phyloP scores from a whole-genome alignment of 2,329 filamentous ascomycete species.

The Colletotrichum sp. region DNA sequence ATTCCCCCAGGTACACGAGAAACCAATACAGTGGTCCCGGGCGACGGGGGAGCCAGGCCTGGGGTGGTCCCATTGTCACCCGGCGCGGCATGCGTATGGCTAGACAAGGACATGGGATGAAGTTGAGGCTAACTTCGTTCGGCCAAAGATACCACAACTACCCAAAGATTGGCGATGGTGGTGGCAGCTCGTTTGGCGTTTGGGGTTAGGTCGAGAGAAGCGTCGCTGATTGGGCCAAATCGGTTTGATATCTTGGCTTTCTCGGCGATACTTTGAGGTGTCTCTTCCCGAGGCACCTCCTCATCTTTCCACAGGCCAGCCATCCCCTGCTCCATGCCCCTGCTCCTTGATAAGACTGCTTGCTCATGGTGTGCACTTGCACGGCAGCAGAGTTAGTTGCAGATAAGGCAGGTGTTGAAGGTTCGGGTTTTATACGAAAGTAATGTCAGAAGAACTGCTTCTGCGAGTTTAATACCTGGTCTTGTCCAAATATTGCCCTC shows the following conservation, averaged over 20 bases:
- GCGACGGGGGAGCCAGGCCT: not conserved
- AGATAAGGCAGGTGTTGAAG: not conserved
- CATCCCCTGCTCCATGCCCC: not conserved
- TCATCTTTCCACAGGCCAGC: not conserved
- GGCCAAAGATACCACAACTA: not conserved
- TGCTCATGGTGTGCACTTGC: not conserved
- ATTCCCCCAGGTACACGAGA: not conserved
- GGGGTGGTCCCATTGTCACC: not conserved
- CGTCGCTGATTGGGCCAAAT: not conserved
- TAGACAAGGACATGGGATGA: not conserved
- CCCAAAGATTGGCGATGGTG: not conserved
- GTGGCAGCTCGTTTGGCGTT: not conserved
- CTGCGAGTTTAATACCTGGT: not conserved
- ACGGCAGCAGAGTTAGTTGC: not conserved
- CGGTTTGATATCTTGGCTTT: conserved; percentile 13
- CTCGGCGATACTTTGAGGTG: not conserved
- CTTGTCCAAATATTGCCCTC: not conserved
- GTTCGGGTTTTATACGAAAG: not conserved
- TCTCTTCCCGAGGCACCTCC: not conserved
- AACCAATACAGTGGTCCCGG: not conserved
- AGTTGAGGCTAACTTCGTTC: not conserved
- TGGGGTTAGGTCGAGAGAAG: not conserved
- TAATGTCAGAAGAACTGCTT: not conserved
- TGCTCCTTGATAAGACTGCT: not conserved
- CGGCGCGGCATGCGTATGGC: not conserved